Percentiles rank a stretch among this genome's conserved stretches.
Evolutionary conservation across 805 yeast species (phyloP).

Genomic region (Kockiozyma suomiensis): DNA sequence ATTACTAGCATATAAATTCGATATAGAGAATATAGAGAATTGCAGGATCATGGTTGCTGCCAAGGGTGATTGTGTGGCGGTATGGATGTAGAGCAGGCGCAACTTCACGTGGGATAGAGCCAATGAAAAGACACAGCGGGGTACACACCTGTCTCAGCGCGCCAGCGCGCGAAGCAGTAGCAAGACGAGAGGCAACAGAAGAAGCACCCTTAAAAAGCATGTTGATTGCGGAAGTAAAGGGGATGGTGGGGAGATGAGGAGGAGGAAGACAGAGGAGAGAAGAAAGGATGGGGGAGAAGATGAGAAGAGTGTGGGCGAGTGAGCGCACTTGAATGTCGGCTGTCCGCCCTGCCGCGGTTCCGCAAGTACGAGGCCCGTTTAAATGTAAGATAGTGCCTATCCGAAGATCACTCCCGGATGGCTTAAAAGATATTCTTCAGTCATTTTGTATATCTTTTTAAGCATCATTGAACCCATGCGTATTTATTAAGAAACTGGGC

Average conservation of each 20-base stretch:
- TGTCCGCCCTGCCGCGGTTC: constrained; percentile 1
- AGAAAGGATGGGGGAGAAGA: not conserved
- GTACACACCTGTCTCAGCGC: constrained; percentile 30
- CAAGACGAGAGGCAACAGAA: constrained; percentile 14
- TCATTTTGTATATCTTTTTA: no score
- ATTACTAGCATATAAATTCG: no score
- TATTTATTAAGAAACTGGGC: no score
- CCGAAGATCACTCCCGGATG: not conserved
- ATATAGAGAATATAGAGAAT: no score
- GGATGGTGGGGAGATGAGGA: not conserved
- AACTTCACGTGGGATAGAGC: constrained; percentile 3
- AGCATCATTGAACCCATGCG: no score
- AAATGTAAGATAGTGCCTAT: not conserved
- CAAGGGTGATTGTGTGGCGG: not conserved
- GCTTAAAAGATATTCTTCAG: no score
- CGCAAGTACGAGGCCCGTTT: not conserved
- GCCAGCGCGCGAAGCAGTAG: constrained; percentile 34
- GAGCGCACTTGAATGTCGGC: constrained; percentile 7
- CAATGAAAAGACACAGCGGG: not conserved
- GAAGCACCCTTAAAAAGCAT: constrained; percentile 19
- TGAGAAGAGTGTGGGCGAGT: not conserved
- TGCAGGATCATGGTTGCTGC: no score
- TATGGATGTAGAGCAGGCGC: not conserved
- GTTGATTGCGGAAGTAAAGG: constrained; percentile 10
- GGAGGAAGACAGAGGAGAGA: not conserved